phyloP scores from a whole-genome alignment of 2,329 filamentous ascomycete genomes.

The Davidsoniella australis region DNA sequence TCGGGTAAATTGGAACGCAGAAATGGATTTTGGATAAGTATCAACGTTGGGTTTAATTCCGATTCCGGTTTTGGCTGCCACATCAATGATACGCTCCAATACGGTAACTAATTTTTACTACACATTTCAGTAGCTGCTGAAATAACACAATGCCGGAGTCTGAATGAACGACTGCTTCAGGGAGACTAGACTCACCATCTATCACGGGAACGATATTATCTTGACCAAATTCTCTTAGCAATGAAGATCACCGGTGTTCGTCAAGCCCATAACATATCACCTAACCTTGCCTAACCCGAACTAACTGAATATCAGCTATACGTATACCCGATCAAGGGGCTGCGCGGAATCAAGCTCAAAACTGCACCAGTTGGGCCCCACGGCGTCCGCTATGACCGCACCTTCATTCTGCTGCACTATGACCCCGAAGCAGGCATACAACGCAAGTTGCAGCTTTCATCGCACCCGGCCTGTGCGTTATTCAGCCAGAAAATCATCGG shows the following conservation, averaged over 20 bases:
- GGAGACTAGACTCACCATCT: neutral
- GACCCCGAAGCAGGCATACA: constrained; percentile 23
- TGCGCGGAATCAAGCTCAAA: constrained; percentile 42
- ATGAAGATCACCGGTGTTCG: constrained; percentile 21
- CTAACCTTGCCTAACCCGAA: neutral
- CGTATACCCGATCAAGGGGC: constrained; percentile 57
- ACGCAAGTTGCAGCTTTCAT: constrained; percentile 41
- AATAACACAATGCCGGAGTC: no score
- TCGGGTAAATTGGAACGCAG: no score
- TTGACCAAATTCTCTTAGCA: constrained; percentile 7
- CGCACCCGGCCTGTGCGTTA: constrained; percentile 42
- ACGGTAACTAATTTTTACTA: no score
- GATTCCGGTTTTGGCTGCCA: no score
- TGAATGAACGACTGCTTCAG: no score
- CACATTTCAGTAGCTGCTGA: no score
- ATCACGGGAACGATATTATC: neutral
- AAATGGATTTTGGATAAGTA: no score
- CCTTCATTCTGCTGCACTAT: constrained; percentile 51
- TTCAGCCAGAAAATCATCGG: constrained; percentile 41
- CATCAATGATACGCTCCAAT: no score
- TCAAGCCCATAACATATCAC: neutral
- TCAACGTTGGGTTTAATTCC: no score
- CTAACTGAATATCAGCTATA: constrained; percentile 29
- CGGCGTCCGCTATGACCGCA: constrained; percentile 48
- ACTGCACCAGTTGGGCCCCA: constrained; percentile 38